phyloP scores from a whole-genome alignment of 371 early-diverging fungal species.

The Apophysomyces sp. region DNA sequence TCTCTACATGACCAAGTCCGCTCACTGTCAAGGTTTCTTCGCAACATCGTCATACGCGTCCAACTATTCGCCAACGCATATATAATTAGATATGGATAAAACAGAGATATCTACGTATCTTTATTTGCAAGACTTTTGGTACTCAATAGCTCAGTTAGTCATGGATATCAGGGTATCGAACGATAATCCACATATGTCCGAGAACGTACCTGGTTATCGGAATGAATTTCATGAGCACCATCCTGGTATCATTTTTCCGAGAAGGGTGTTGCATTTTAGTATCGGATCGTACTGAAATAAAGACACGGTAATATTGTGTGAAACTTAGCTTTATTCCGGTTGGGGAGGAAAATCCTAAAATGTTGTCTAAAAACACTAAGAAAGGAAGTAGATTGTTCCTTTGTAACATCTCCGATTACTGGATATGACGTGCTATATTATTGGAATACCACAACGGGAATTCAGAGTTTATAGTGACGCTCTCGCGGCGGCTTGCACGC shows the following conservation, averaged over 20 bases:
- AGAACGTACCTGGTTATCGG: constrained; percentile 58
- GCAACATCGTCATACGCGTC: not conserved
- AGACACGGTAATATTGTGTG: too few species aligned
- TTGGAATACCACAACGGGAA: too few species aligned
- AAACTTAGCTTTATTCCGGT: too few species aligned
- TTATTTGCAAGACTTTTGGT: not conserved
- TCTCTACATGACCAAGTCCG: not conserved
- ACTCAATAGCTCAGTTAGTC: not conserved
- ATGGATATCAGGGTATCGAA: not conserved
- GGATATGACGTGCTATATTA: too few species aligned
- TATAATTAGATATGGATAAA: not conserved
- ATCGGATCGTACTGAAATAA: too few species aligned
- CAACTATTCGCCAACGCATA: not conserved
- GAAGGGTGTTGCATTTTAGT: too few species aligned
- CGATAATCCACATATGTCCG: not conserved
- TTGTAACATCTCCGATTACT: too few species aligned
- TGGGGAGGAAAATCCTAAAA: too few species aligned
- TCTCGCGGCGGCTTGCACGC: not conserved
- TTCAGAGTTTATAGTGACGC: not conserved
- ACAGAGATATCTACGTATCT: not conserved
- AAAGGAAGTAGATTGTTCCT: too few species aligned
- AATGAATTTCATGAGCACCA: not conserved
- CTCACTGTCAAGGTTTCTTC: not conserved
- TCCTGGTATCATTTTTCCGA: not conserved
- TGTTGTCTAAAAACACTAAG: too few species aligned